Evolutionary conservation across 805 yeast genomes (phyloP).

Genomic region (Hyphopichia homilentoma): DNA sequence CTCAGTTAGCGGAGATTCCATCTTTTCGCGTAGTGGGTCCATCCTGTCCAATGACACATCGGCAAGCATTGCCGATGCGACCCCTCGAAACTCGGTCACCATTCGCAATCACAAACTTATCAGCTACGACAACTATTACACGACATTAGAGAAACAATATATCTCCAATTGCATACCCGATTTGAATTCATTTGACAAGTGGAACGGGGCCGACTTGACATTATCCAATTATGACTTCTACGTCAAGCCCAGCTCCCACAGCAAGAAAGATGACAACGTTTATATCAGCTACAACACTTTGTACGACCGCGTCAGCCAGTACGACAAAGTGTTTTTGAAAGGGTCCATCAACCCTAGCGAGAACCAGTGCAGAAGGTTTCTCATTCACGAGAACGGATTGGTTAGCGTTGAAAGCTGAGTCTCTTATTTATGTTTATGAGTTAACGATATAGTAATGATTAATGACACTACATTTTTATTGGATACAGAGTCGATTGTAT

Average conservation of each 20-base stretch:
- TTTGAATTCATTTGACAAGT: slow-evolving; percentile 36
- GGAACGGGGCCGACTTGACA: slow-evolving; percentile 22
- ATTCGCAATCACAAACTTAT: slow-evolving; percentile 9
- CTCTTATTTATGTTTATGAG: too few species aligned
- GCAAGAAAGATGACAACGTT: slow-evolving; percentile 8
- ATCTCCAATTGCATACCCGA: slow-evolving; percentile 36
- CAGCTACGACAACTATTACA: slow-evolving; percentile 13
- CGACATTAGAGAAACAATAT: slow-evolving; percentile 30
- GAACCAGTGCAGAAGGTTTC: slow-evolving; percentile 19
- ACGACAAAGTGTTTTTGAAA: slow-evolving; percentile 5
- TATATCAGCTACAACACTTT: slow-evolving; percentile 10
- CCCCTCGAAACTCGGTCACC: slow-evolving; percentile 1
- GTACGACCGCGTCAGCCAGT: slow-evolving; percentile 3
- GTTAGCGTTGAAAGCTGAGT: slow-evolving; percentile 13
- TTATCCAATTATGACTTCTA: slow-evolving; percentile 15
- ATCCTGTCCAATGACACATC: slow-evolving; percentile 1
- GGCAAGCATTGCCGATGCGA: not conserved
- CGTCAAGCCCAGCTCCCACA: slow-evolving; percentile 1
- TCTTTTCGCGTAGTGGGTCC: slow-evolving; percentile 6
- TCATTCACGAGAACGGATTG: slow-evolving; percentile 26
- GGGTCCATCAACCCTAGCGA: slow-evolving; percentile 4
- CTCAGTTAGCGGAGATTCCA: slow-evolving; percentile 1
- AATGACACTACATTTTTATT: too few species aligned
- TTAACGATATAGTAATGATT: too few species aligned
- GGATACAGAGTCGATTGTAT: not conserved